These are phyloP conservation scores for Geotrichum fermentans DNA, from an alignment of 1,139 yeast species.

Conservation along the genomic window DNA sequence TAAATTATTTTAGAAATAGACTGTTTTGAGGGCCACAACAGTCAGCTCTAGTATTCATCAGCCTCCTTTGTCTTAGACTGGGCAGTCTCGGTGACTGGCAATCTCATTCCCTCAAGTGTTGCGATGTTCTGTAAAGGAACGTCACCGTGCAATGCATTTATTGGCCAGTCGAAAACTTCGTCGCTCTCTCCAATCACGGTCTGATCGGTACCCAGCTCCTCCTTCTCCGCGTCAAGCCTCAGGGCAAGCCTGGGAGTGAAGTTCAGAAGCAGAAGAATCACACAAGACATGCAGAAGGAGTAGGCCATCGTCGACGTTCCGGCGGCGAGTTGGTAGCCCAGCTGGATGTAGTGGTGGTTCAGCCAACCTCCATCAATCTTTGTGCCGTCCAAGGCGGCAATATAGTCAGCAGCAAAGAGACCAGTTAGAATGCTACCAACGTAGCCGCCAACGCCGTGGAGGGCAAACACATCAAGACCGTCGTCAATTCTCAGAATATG, in stretches of 20 bases:
- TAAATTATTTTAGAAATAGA: too few species aligned
- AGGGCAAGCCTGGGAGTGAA: conserved; percentile 74
- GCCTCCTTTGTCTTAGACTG: too few species aligned
- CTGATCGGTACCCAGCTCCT: conserved; percentile 80
- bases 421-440: conserved; percentile 83
- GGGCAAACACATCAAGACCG: conserved; percentile 90
- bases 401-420: conserved; percentile 87
- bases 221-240: conserved; percentile 86
- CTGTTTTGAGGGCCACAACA: too few species aligned
- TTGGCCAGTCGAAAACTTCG: conserved; percentile 9
- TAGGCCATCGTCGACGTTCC: conserved; percentile 68
- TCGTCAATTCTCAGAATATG: conserved; percentile 73
- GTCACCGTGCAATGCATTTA: not conserved
- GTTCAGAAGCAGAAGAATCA: conserved; percentile 69
- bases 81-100: too few species aligned
- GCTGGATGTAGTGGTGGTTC: conserved; percentile 81
- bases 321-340: conserved; percentile 92
- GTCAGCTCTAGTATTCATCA: too few species aligned
- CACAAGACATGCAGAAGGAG: conserved; percentile 73
- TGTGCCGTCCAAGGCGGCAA: conserved; percentile 64
- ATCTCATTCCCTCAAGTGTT: too few species aligned
- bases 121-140: too few species aligned
- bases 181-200: conserved; percentile 82
- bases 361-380: conserved; percentile 89
- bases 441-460: conserved; percentile 93